These are phyloP conservation scores for Apophysomyces elegans DNA, from an alignment of 371 early-diverging fungal genomes.

Conservation along the genomic window DNA sequence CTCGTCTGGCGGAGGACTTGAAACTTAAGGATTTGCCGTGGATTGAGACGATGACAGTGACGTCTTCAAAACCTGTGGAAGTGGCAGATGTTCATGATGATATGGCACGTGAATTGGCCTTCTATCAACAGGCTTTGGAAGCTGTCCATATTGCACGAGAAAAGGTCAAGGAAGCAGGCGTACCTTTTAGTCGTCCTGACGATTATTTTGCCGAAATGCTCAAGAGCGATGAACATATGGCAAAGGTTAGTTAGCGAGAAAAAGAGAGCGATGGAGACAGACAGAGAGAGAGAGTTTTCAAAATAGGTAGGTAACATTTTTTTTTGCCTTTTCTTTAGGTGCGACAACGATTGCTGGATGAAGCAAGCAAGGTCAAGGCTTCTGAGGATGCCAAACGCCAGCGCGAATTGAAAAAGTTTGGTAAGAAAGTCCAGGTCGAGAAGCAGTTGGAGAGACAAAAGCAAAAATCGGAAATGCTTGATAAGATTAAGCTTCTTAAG, in stretches of 20 bases:
- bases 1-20: constrained; percentile 63
- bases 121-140: constrained; percentile 87
- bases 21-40: constrained; percentile 76
- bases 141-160: constrained; percentile 75
- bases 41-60: constrained; percentile 82
- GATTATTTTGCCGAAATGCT: constrained; percentile 98
- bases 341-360: constrained; percentile 83
- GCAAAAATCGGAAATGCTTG: constrained; percentile 82
- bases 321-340: constrained; percentile 40
- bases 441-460: constrained; percentile 81
- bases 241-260: constrained; percentile 45
- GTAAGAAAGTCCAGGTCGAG: constrained; percentile 95
- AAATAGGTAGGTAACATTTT: neutral
- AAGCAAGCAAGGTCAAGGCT: constrained; percentile 77
- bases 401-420: constrained; percentile 92
- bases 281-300: neutral
- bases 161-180: constrained; percentile 58
- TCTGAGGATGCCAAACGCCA: constrained; percentile 86
- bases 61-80: constrained; percentile 62
- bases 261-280: neutral
- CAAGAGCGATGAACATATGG: constrained; percentile 95
- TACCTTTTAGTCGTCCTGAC: constrained; percentile 84
- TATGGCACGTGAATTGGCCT: constrained; percentile 88
- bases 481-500: constrained; percentile 91
- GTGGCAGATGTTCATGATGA: constrained; percentile 83